Evolutionary conservation across 805 yeast species (phyloP).

Genomic region (Barnettozyma californica): DNA sequence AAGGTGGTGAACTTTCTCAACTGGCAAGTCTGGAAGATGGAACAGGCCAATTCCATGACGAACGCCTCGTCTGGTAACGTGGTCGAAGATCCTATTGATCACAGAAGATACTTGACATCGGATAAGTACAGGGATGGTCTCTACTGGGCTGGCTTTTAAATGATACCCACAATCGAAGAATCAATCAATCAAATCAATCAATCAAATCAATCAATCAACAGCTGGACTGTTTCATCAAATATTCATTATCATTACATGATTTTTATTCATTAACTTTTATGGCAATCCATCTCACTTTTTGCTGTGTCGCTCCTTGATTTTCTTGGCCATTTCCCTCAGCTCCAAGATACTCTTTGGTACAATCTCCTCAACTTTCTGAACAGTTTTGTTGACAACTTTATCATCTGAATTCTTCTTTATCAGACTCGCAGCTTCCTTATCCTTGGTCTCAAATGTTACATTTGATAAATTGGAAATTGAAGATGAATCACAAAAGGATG

Average conservation of each 20-base stretch:
- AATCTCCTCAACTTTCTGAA: neutral
- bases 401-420: neutral
- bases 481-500: constrained; percentile 23
- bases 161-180: neutral
- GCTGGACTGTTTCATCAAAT: neutral
- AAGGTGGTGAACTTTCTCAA: constrained; percentile 19
- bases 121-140: constrained; percentile 24
- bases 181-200: neutral
- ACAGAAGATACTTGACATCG: constrained; percentile 11
- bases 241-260: neutral
- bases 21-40: constrained; percentile 17
- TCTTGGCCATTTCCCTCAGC: constrained; percentile 18
- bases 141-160: constrained; percentile 28
- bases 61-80: constrained; percentile 7
- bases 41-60: neutral
- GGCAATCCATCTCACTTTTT: constrained; percentile 8
- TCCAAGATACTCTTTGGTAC: constrained; percentile 2
- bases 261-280: neutral
- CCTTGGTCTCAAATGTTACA: constrained; percentile 22
- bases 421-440: neutral
- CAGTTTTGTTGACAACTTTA: neutral
- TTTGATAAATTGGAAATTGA: constrained; percentile 23
- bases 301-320: constrained; percentile 20
- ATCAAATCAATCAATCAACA: neutral
- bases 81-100: constrained; percentile 1